Evolutionary conservation across 2,329 filamentous ascomycete species (phyloP).

Genomic region (Calycina marina): DNA sequence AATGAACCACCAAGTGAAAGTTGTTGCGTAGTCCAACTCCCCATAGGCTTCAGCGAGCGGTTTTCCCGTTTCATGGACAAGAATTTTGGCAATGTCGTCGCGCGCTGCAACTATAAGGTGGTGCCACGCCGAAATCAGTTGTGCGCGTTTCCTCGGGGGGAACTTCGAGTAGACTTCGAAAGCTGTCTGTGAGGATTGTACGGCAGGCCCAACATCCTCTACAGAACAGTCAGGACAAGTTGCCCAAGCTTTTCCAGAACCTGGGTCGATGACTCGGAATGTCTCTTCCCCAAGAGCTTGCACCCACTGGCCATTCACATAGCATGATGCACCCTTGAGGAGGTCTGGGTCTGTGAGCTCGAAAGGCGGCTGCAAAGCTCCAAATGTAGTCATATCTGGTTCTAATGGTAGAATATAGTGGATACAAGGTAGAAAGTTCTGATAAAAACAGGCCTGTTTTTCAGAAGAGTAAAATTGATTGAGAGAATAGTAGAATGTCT

Average conservation of each 20-base stretch:
- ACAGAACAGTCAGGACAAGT: constrained; percentile 28
- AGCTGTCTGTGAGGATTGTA: constrained; percentile 42
- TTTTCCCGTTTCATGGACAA: constrained; percentile 45
- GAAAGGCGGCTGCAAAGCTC: too few species aligned
- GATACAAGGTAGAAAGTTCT: too few species aligned
- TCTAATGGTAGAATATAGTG: too few species aligned
- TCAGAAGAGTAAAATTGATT: too few species aligned
- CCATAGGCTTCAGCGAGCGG: constrained; percentile 35
- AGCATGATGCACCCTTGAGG: too few species aligned
- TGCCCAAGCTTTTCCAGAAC: constrained; percentile 27
- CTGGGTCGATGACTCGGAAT: constrained; percentile 26
- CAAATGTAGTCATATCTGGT: too few species aligned
- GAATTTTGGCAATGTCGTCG: constrained; percentile 46
- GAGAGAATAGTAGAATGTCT: too few species aligned
- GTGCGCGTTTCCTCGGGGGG: constrained; percentile 44
- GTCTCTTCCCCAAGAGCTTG: background rate
- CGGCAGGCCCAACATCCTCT: constrained; percentile 46
- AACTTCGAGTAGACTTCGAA: constrained; percentile 45
- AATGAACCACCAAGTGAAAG: constrained; percentile 40
- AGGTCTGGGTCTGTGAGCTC: too few species aligned
- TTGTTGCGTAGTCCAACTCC: constrained; percentile 36
- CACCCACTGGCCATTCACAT: background rate
- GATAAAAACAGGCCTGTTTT: too few species aligned
- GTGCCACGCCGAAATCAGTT: constrained; percentile 52
- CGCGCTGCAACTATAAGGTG: constrained; percentile 44